These are phyloP conservation scores for Chlamydomonas schloesseri DNA, from an alignment of 139 green algal genomes.

Conservation along the genomic window DNA sequence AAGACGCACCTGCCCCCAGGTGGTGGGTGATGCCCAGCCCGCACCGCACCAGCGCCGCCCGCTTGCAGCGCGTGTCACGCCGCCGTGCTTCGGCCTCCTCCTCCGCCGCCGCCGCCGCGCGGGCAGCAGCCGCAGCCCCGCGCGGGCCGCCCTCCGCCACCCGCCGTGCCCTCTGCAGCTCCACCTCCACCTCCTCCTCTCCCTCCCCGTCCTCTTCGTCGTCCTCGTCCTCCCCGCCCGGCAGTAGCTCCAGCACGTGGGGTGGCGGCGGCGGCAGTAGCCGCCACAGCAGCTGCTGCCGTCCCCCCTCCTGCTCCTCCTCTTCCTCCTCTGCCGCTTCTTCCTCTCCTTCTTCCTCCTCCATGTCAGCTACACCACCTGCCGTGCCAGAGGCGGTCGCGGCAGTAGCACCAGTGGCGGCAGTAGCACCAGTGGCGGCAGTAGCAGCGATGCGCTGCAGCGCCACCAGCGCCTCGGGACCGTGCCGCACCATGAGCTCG, in stretches of 20 bases:
- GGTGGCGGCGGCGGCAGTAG: not conserved
- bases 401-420: not conserved
- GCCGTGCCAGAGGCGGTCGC: not conserved
- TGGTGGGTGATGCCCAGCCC: conserved; percentile 14
- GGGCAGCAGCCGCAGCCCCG: too few relatives aligned
- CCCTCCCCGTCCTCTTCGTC: not conserved
- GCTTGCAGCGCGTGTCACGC: not conserved
- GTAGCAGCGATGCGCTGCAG: not conserved
- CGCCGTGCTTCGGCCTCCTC: too few relatives aligned
- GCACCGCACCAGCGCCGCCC: not conserved
- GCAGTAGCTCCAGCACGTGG: conserved; percentile 27
- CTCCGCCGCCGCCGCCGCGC: too few relatives aligned
- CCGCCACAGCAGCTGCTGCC: not conserved
- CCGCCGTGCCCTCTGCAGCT: too few relatives aligned
- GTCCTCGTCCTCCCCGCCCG: not conserved
- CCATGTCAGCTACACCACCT: too few relatives aligned
- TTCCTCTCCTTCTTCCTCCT: too few relatives aligned
- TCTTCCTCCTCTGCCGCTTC: not conserved
- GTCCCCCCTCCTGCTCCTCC: not conserved
- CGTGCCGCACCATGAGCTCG: not conserved
- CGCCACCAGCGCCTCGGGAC: not conserved
- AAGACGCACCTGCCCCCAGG: conserved; percentile 16
- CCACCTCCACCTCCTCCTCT: too few relatives aligned
- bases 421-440: not conserved
- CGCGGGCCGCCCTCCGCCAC: too few relatives aligned